Base-by-base conservation (phyloP, 106 monocot genomes). In the Ottelia alismoides region DNA sequence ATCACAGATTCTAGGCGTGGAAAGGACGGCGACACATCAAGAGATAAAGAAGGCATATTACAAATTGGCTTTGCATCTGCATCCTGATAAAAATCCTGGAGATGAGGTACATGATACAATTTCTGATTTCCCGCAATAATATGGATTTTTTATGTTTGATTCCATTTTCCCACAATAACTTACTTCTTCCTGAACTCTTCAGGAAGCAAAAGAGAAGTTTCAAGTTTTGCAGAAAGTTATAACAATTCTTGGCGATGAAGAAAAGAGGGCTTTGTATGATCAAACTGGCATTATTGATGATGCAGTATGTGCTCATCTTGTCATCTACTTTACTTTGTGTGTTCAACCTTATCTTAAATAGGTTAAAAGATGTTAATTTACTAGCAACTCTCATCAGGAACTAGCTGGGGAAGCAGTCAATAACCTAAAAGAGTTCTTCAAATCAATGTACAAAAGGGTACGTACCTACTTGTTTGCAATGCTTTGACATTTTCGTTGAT, bases 181-280 rank as follows among this genome's bases (percentile, higher is more conserved):
- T n/a, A n/a, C n/a, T n/a, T n/a, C n/a, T n/a, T n/a, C n/a, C n/a
- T 43, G 40, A 43, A 43, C 1, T 64, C 47, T n/a, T 57, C 56
- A 99, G 98, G 90, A 99, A 70, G 85, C 98, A 47, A 99, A 90
- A 29, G 89, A 85, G 31, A 99, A 99, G 67, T 99, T 99, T 73
- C 98, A 99, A 70, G 52, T 79, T 40, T 62, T 99, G 68, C 98
- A 99, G 70, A 90, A 86, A 60, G 90, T 99, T 43, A 98, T 99
- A 58, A 82, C 85, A 30, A 72, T 99, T 70, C 84, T 99, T 65
- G 90, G 90, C 2, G 85, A 99, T 71, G 90, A 86, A 52, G 89
- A 99, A 55, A 90, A 86, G 64, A 99, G 98, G 46, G 75, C 77
- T 31, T 10, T 86, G 25, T 99, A 99, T 83, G 98, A 99, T 77